A percentile compares a stretch with the other conserved stretches of the same genome.
phyloP scores from a whole-genome alignment of 257 asterid species.

The Jaltomata sinuosa region DNA sequence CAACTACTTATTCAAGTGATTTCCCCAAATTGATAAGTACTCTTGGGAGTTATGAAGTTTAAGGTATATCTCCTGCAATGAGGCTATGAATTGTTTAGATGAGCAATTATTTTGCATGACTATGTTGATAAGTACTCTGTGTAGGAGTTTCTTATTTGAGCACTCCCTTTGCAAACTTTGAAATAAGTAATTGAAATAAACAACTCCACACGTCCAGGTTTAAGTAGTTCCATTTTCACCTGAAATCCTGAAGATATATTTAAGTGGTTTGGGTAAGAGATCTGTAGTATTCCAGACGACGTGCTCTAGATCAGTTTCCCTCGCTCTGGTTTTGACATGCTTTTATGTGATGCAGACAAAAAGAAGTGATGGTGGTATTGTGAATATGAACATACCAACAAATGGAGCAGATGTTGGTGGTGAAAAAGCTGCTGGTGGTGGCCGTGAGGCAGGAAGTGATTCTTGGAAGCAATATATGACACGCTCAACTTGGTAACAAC shows the following conservation, averaged over 20 bases:
- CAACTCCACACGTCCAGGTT: neutral
- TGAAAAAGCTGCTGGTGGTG: conserved; percentile 94
- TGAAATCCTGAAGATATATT: too few species aligned
- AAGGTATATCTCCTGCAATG: neutral
- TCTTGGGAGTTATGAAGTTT: neutral
- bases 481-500: conserved; percentile 81
- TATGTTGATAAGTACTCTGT: neutral
- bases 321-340: neutral
- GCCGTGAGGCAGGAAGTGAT: conserved; percentile 49
- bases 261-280: too few species aligned
- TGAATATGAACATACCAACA: neutral
- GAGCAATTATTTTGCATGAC: neutral
- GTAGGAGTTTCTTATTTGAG: too few species aligned
- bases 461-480: conserved; percentile 10
- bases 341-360: neutral
- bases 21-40: too few species aligned
- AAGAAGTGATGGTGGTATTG: neutral
- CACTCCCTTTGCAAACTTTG: neutral
- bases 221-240: neutral
- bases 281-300: too few species aligned
- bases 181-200: too few species aligned
- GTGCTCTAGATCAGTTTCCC: neutral
- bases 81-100: neutral
- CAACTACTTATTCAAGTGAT: too few species aligned
- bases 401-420: conserved; percentile 15